Percentiles rank a stretch among this genome's conserved stretches.
phyloP scores from a whole-genome alignment of 768 basidiomycete genomes.

The Agrocybe chaxingu region DNA sequence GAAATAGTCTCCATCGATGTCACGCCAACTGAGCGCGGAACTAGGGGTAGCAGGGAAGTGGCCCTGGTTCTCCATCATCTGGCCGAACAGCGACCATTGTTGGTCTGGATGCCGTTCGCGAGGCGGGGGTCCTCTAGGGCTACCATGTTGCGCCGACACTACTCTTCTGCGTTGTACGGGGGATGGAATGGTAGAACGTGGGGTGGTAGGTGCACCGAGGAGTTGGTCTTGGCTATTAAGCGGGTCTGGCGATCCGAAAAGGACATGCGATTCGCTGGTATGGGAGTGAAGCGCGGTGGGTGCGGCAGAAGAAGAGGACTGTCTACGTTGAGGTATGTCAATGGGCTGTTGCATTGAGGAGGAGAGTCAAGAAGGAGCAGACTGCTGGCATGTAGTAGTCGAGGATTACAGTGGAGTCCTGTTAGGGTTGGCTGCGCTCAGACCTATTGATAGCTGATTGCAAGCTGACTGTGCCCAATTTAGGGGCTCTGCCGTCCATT shows the following conservation, averaged over 20 bases:
- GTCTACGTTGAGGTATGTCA: slow-evolving; percentile 9
- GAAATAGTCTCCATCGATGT: slow-evolving; percentile 8
- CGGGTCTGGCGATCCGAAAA: slow-evolving; percentile 13
- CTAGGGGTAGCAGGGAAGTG: slow-evolving; percentile 27
- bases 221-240: neutral
- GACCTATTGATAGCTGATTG: too few relatives aligned
- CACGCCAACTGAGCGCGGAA: slow-evolving; percentile 5
- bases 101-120: slow-evolving; percentile 20
- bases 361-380: neutral
- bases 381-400: neutral
- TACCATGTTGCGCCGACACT: slow-evolving; percentile 1
- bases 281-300: slow-evolving; percentile 3
- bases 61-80: slow-evolving; percentile 68
- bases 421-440: too few relatives aligned
- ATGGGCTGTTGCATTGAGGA: slow-evolving; percentile 12
- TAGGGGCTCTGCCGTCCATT: too few relatives aligned
- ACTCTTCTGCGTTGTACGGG: slow-evolving; percentile 7
- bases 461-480: too few relatives aligned
- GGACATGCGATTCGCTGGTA: slow-evolving; percentile 1
- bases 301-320: slow-evolving; percentile 1
- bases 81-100: slow-evolving; percentile 70
- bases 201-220: slow-evolving; percentile 1
- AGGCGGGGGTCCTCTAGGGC: neutral
- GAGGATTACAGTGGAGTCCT: neutral
- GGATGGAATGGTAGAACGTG: slow-evolving; percentile 4